Evolutionary conservation across 768 basidiomycete genomes (phyloP), one percentile per base, ranked within the genome.

Genomic region (Lentinula boryana): DNA sequence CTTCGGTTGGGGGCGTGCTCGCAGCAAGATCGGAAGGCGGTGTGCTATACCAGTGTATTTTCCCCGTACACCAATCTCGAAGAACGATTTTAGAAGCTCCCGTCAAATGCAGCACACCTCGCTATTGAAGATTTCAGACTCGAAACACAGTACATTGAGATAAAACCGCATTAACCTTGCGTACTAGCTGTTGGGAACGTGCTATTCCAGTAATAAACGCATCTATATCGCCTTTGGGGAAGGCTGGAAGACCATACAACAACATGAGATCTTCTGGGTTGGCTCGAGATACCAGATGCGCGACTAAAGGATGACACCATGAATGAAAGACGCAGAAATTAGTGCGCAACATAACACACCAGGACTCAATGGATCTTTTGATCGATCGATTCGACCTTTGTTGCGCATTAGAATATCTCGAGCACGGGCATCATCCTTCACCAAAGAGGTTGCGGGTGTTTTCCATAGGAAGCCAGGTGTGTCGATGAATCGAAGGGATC

Each of bases 181-280:
- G 91, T 12, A 93, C 76, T 46, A 93, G 78, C 49, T 86, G 84
- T 58, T 84, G 80, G 13, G 88, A 79, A 49, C 93, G 86, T 4
- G 93, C 91, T 43, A 95, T 73, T 50, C 84, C 85, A 27, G 85
- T 78, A 40, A 97, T 78, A 80, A 96, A 95, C 0, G 87, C 85
- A 23, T 78, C 77, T 5, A 80, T 69, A 66, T 95, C 85, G 2
- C 88, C 86, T 49, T 77, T 77, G 8, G 81, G 65, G 70, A 95
- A 95, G 7, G 88, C 91, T 3, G 95, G 91, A 13, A 94, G 77
- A 65, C 81, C 86, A 75, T 95, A 96, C 53, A 86, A 75, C n/a
- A 96, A 73, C 90, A 95, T 95, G 44, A 97, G 78, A 70, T 96
- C 95, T 68, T 95, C 88, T 35, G 81, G 73, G 65, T 82, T 83